Evolutionary conservation across 106 monocot species (phyloP), one percentile per base, ranked within the genome.

Genomic region (Vanilla planifolia): DNA sequence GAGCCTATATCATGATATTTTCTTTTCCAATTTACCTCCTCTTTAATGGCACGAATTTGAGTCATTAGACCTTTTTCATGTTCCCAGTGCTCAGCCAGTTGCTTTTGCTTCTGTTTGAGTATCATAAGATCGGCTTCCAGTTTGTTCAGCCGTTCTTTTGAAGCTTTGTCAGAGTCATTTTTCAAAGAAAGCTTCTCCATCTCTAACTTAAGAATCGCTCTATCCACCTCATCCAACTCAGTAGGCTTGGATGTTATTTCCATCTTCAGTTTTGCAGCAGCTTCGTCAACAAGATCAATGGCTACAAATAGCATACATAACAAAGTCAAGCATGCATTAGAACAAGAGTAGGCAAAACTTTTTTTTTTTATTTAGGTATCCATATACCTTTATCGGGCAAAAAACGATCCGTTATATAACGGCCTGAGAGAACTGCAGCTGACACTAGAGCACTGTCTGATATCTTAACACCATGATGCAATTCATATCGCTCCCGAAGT

Each of bases 181-280:
- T 90, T 86, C 59, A 95, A 71, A 4, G 95, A 95, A 27, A 95
- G 80, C 61, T 95, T 95, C 66, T 95, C 95, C 95, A 95, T 95
- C 65, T 95, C 95, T 58, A 95, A 71, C 61, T 90, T 95, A n/a
- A 95, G 9, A 37, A 95, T 73, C 61, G 89, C 85, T 69, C 95
- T 77, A 53, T 95, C 95, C 24, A 86, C 67, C 51, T 95, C 95
- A 73, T 95, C 95, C 72, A 95, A 69, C 45, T 95, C 95, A 14
- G 80, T 90, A 20, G 95, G 95, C 66, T 95, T 95, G 6, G 90
- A 95, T 47, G 89, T 93, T 73, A 85, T 93, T 74, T 85, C 92
- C 88, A 92, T 88, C 69, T 92, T 92, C 46, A 92, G 65, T 63
- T 92, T 92, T 64, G 92, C 88, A 61, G 92, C 88, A 21, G 88